Evolutionary conservation across 345 rosid genomes (phyloP).

Genomic region (Euphorbia lathyris): DNA sequence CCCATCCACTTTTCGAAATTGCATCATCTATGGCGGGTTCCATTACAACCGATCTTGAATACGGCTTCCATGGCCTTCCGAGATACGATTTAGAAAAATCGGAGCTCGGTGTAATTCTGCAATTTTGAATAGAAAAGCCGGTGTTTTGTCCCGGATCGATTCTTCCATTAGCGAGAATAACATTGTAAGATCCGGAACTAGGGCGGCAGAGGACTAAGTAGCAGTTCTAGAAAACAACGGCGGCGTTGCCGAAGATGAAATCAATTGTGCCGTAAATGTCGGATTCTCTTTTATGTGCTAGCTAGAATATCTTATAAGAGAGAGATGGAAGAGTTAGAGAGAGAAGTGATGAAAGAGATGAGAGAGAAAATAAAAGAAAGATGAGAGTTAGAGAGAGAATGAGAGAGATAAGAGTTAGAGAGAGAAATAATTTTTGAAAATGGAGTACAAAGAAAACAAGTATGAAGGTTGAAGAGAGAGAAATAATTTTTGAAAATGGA

Average conservation of each 20-base stretch:
- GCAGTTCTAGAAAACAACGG: slow-evolving; percentile 77
- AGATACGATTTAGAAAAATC: slow-evolving; percentile 48
- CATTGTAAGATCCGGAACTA: slow-evolving; percentile 24
- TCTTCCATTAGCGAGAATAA: slow-evolving; percentile 59
- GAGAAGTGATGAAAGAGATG: too few relatives aligned
- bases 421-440: too few relatives aligned
- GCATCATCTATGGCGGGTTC: slow-evolving; percentile 51
- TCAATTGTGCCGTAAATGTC: slow-evolving; percentile 74
- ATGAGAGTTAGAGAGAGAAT: too few relatives aligned
- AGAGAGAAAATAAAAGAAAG: too few relatives aligned
- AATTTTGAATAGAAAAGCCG: slow-evolving; percentile 63
- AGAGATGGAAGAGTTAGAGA: too few relatives aligned
- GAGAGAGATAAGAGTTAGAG: too few relatives aligned
- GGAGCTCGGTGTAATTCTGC: slow-evolving; percentile 35
- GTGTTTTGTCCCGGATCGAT: slow-evolving; percentile 66
- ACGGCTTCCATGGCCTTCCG: slow-evolving; percentile 78
- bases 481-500: too few relatives aligned
- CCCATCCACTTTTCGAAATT: slow-evolving; percentile 59
- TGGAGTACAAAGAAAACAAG: too few relatives aligned
- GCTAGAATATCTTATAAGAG: too few relatives aligned
- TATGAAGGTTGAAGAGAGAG: too few relatives aligned
- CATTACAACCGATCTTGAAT: slow-evolving; percentile 72
- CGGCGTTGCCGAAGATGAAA: slow-evolving; percentile 82
- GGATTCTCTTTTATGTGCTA: too few relatives aligned
- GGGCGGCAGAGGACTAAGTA: slow-evolving; percentile 46